These are phyloP conservation scores for Phytophthora aleatoria DNA, from an alignment of 352 stramenopile genomes.

Conservation along the genomic window DNA sequence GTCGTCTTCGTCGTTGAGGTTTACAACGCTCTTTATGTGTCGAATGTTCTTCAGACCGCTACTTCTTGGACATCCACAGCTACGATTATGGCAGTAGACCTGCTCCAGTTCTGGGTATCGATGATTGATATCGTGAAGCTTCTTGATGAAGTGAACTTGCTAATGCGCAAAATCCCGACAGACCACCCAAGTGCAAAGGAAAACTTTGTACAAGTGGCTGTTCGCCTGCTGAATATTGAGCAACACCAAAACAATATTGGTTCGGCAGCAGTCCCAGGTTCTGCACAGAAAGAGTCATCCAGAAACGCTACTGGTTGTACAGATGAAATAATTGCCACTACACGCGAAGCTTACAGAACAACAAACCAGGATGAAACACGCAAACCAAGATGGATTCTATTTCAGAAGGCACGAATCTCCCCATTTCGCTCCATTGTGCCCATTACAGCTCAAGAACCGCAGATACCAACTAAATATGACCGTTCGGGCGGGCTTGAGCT, in stretches of 20 bases:
- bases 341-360: neutral
- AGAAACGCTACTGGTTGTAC: neutral
- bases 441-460: neutral
- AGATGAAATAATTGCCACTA: neutral
- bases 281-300: neutral
- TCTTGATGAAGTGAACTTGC: constrained; percentile 8
- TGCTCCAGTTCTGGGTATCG: constrained; percentile 35
- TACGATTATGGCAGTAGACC: constrained; percentile 38
- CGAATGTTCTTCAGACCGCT: constrained; percentile 43
- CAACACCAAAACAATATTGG: neutral
- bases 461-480: neutral
- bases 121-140: constrained; percentile 30
- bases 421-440: neutral
- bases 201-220: constrained; percentile 26
- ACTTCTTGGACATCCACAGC: constrained; percentile 30
- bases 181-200: constrained; percentile 6
- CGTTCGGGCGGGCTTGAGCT: neutral
- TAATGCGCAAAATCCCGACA: constrained; percentile 24
- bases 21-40: constrained; percentile 37
- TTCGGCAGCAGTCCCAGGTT: no score
- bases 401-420: constrained; percentile 8
- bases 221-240: constrained; percentile 8
- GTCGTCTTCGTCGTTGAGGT: constrained; percentile 53
- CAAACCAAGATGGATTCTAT: neutral
- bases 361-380: neutral